A percentile compares a stretch with the other conserved stretches of the same genome.
Conservation (phyloP, 768 basidiomycete genomes). For the Gymnopilus dilepis region DNA sequence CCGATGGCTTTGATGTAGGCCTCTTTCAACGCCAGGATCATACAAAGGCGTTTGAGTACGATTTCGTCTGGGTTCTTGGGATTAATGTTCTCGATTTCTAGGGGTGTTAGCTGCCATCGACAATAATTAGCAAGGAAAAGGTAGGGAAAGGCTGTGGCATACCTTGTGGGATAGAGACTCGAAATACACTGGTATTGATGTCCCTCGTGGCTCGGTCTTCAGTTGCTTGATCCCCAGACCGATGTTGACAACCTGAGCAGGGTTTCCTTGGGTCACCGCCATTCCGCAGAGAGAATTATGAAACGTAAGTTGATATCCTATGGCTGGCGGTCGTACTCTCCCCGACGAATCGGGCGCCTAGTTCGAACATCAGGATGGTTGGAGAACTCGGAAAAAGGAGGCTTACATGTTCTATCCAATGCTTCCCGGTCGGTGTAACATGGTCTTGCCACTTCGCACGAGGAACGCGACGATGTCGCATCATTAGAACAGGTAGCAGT, state of each 20-base stretch:
- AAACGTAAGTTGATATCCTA: constrained; percentile 77
- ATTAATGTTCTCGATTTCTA: constrained; percentile 59
- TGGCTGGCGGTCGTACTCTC: constrained; percentile 72
- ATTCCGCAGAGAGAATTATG: constrained; percentile 78
- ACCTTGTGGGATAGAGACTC: constrained; percentile 82
- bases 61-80: constrained; percentile 61
- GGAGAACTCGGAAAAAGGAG: background rate
- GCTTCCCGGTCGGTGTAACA: constrained; percentile 65
- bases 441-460: constrained; percentile 76
- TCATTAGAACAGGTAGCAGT: constrained; percentile 83
- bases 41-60: constrained; percentile 74
- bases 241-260: constrained; percentile 78
- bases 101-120: constrained; percentile 29
- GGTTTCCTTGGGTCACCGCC: constrained; percentile 83
- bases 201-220: constrained; percentile 63
- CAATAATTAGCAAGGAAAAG: background rate
- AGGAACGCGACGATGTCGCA: constrained; percentile 82
- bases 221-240: constrained; percentile 80
- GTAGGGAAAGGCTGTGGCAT: constrained; percentile 24
- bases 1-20: constrained; percentile 87
- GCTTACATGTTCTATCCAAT: constrained; percentile 80
- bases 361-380: constrained; percentile 10
- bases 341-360: constrained; percentile 65
- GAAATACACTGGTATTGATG: constrained; percentile 64
- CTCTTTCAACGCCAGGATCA: constrained; percentile 79